Percentiles rank a stretch among this genome's conserved stretches.
Evolutionary conservation across 352 stramenopile species (phyloP).

Genomic region (Globisporangium recalcitrans): DNA sequence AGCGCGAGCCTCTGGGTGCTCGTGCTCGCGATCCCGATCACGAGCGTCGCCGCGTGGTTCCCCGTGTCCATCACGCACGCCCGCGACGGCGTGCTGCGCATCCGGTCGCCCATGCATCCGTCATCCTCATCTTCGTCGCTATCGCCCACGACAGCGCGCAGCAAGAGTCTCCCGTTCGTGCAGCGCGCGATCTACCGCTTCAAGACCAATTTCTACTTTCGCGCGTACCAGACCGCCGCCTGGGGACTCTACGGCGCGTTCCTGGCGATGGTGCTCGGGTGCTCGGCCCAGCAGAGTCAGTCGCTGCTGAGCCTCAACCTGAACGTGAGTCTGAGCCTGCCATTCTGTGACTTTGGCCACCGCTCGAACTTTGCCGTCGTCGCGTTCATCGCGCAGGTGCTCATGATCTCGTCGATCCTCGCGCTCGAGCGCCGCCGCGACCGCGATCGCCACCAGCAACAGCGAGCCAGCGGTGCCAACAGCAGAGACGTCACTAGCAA

Average conservation of each 20-base stretch:
- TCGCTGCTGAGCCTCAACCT: background rate
- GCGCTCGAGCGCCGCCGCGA: constrained; percentile 46
- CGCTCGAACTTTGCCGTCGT: constrained; percentile 50
- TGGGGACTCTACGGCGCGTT: constrained; percentile 61
- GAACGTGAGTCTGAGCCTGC: constrained; percentile 17
- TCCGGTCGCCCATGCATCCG: constrained; percentile 21
- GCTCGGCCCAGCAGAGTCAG: constrained; percentile 16
- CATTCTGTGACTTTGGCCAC: constrained; percentile 39
- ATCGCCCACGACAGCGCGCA: constrained; percentile 21
- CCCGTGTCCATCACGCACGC: constrained; percentile 42
- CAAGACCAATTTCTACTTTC: constrained; percentile 51
- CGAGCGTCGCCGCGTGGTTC: constrained; percentile 54
- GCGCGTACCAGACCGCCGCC: constrained; percentile 58
- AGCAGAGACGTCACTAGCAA: background rate
- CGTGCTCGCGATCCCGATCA: constrained; percentile 44
- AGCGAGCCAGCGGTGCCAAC: background rate
- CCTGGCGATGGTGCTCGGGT: constrained; percentile 36
- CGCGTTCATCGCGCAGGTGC: constrained; percentile 66
- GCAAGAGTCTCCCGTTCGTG: constrained; percentile 17
- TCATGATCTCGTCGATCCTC: constrained; percentile 77
- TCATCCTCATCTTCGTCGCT: constrained; percentile 12
- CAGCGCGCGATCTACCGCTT: constrained; percentile 21
- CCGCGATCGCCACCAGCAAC: constrained; percentile 14
- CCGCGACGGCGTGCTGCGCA: constrained; percentile 22
- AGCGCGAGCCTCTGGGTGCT: constrained; percentile 37